Percentiles rank a stretch among this genome's conserved stretches.
These are phyloP conservation scores for Funneliformis mosseae DNA, from an alignment of 192 early-diverging fungal genomes.

Conservation along the genomic window DNA sequence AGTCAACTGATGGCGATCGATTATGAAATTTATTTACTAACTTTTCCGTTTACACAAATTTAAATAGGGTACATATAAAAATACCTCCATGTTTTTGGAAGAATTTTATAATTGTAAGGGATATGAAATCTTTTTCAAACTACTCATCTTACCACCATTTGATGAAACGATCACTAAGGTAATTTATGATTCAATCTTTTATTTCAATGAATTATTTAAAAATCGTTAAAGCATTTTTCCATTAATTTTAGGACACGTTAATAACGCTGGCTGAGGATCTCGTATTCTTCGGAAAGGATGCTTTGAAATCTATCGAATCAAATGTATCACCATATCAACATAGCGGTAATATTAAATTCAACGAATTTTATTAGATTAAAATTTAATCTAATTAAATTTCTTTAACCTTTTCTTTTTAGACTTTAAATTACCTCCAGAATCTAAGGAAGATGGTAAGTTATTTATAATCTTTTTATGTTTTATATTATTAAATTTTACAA, in stretches of 20 bases:
- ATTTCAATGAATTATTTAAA: not conserved
- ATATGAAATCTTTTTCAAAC: slow-evolving; percentile 46
- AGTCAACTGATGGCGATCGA: not conserved
- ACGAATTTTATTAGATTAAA: not conserved
- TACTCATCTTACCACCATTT: slow-evolving; percentile 48
- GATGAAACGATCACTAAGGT: slow-evolving; percentile 51
- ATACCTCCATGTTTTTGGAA: slow-evolving; percentile 50
- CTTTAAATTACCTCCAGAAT: slow-evolving; percentile 48
- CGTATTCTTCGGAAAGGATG: slow-evolving; percentile 52
- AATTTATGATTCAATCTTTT: not conserved
- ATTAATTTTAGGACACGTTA: slow-evolving; percentile 42
- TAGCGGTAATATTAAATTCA: slow-evolving; percentile 41
- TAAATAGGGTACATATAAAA: slow-evolving; percentile 35
- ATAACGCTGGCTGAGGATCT: slow-evolving; percentile 51
- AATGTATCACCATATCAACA: slow-evolving; percentile 60
- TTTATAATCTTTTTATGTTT: not conserved
- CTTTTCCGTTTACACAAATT: not conserved
- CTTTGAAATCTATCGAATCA: slow-evolving; percentile 40
- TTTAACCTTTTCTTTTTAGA: slow-evolving; percentile 36
- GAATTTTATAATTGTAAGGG: slow-evolving; percentile 46
- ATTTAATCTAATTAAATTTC: not conserved
- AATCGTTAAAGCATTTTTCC: slow-evolving; percentile 21
- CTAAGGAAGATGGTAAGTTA: slow-evolving; percentile 42
- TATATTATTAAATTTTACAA: not conserved
- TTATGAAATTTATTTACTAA: not conserved